Conservation (phyloP, 2,329 filamentous ascomycete genomes). For the Aspergillus sergii region DNA sequence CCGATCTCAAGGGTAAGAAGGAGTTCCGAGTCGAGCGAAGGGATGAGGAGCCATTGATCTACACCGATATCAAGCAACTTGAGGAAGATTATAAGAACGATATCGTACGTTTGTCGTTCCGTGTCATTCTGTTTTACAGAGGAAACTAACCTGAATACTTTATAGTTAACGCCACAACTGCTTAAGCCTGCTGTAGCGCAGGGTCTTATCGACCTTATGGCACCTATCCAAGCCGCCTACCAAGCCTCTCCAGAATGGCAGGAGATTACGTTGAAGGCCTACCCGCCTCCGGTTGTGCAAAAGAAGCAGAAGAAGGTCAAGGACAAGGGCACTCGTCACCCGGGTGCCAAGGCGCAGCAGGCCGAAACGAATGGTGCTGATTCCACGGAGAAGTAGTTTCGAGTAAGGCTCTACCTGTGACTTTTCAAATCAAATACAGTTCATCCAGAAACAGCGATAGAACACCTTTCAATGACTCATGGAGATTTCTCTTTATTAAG, state of each 20-base stretch:
- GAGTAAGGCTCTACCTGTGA: not conserved
- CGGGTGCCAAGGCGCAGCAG: constrained; percentile 11
- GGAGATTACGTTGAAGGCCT: constrained; percentile 73
- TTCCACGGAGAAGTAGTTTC: not conserved
- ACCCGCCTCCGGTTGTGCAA: constrained; percentile 71
- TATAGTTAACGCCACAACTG: constrained; percentile 76
- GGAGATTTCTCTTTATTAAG: not conserved
- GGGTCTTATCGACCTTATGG: constrained; percentile 72
- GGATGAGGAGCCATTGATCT: constrained; percentile 75
- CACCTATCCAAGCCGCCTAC: constrained; percentile 76
- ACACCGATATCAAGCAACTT: constrained; percentile 73
- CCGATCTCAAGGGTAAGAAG: constrained; percentile 45
- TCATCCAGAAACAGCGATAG: not conserved
- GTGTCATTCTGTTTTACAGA: not conserved
- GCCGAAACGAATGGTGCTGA: constrained; percentile 31
- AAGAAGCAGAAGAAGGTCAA: constrained; percentile 76
- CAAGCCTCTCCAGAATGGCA: constrained; percentile 77
- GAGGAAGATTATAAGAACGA: constrained; percentile 80
- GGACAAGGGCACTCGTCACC: constrained; percentile 67
- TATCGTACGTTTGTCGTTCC: constrained; percentile 57
- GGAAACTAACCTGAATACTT: constrained; percentile 11
- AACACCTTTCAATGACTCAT: not conserved
- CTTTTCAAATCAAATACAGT: not conserved
- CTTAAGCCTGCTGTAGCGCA: constrained; percentile 82
- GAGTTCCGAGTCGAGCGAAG: constrained; percentile 69